A percentile compares a stretch with the other conserved stretches of the same genome.
Evolutionary conservation across 1,284 basidiomycete genomes (phyloP).

Genomic region (Ceratobasidium sp.): DNA sequence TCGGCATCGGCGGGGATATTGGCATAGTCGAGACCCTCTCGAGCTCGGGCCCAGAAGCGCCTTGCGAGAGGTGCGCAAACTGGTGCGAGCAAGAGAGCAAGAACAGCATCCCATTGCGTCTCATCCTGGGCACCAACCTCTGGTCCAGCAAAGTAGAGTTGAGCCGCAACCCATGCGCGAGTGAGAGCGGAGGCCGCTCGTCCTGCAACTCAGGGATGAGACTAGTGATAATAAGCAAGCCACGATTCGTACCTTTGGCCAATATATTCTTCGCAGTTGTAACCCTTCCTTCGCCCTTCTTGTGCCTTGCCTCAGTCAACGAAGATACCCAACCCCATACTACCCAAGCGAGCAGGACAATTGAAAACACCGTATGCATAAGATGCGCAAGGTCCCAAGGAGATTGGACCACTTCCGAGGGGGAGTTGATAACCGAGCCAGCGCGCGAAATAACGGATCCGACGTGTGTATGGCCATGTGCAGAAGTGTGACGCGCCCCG

Average conservation of each 20-base stretch:
- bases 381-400: slow-evolving; percentile 41
- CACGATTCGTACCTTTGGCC: slow-evolving; percentile 18
- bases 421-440: slow-evolving; percentile 40
- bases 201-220: background rate
- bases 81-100: slow-evolving; percentile 42
- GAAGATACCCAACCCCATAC: slow-evolving; percentile 28
- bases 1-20: background rate
- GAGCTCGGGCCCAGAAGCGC: slow-evolving; percentile 41
- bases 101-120: slow-evolving; percentile 27
- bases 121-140: background rate
- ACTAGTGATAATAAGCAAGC: background rate
- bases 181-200: slow-evolving; percentile 29
- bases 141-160: slow-evolving; percentile 27
- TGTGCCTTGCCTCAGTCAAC: background rate
- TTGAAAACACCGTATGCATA: slow-evolving; percentile 44
- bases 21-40: slow-evolving; percentile 4
- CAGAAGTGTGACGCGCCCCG: slow-evolving; percentile 13
- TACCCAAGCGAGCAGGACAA: slow-evolving; percentile 43
- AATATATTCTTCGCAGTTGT: slow-evolving; percentile 21
- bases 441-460: slow-evolving; percentile 44
- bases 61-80: slow-evolving; percentile 22
- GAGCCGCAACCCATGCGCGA: slow-evolving; percentile 29
- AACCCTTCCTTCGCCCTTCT: slow-evolving; percentile 1
- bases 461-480: slow-evolving; percentile 32
- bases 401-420: slow-evolving; percentile 8